Conservation (phyloP, 2,329 filamentous ascomycete genomes). For the Epichloe baconii region DNA sequence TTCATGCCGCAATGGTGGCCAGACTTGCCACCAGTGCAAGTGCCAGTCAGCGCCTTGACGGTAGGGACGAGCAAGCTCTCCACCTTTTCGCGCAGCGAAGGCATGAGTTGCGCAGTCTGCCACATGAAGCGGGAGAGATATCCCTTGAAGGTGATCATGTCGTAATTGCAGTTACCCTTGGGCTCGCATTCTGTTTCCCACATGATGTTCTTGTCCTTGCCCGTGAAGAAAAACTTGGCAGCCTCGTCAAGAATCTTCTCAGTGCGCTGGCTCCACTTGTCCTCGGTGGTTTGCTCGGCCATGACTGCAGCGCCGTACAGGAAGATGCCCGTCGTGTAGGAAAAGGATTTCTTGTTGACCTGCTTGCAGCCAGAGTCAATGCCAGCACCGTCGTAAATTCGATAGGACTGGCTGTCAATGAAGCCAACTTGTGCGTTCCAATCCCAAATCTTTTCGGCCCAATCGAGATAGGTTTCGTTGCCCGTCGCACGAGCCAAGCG, state of each 20-base stretch:
- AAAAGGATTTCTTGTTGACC: constrained; percentile 44
- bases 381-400: constrained; percentile 51
- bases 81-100: constrained; percentile 36
- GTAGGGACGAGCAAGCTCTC: constrained; percentile 35
- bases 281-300: constrained; percentile 44
- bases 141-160: constrained; percentile 57
- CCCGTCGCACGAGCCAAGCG: constrained; percentile 59
- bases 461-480: constrained; percentile 51
- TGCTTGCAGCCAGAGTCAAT: constrained; percentile 38
- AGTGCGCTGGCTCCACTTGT: constrained; percentile 41
- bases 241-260: constrained; percentile 38
- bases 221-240: constrained; percentile 39
- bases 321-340: constrained; percentile 53
- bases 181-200: constrained; percentile 54
- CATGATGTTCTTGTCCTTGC: constrained; percentile 46
- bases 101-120: constrained; percentile 41
- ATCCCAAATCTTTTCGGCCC: constrained; percentile 54
- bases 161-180: constrained; percentile 40
- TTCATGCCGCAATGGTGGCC: constrained; percentile 45
- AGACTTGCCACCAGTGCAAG: constrained; percentile 42
- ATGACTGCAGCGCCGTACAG: constrained; percentile 51
- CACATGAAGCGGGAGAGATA: constrained; percentile 54
- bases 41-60: constrained; percentile 39
- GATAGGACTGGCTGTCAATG: constrained; percentile 35
- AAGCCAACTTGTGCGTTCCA: constrained; percentile 47